Evolutionary conservation across 1,284 basidiomycete species (phyloP).

Genomic region (Salmacisia buchloeana): DNA sequence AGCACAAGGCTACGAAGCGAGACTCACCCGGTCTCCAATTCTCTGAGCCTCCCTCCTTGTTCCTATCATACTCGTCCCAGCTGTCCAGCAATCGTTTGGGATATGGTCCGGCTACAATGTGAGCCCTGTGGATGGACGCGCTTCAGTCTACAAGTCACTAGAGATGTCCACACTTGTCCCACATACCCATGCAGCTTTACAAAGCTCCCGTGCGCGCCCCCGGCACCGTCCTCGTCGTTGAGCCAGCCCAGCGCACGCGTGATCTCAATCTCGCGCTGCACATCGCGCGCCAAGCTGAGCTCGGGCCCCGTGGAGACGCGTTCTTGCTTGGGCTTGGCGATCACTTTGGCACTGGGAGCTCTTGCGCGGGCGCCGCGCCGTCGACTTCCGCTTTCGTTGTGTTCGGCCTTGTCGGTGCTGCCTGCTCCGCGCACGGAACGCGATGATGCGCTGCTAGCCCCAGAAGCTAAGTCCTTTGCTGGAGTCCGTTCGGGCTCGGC

Average conservation of each 20-base stretch:
- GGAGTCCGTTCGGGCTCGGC: neutral
- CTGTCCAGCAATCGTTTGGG: constrained; percentile 68
- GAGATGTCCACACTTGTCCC: constrained; percentile 30
- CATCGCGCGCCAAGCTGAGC: constrained; percentile 54
- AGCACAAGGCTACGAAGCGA: neutral
- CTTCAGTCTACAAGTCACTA: constrained; percentile 17
- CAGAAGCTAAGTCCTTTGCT: too few relatives aligned
- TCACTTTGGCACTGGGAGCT: neutral
- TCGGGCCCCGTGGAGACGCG: constrained; percentile 16
- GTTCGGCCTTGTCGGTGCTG: neutral
- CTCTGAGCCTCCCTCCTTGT: constrained; percentile 65
- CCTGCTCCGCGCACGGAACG: neutral
- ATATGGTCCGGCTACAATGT: constrained; percentile 78
- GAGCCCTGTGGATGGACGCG: constrained; percentile 55
- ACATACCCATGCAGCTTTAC: constrained; percentile 68
- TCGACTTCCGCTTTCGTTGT: neutral
- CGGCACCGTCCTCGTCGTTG: constrained; percentile 51
- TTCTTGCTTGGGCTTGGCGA: constrained; percentile 12
- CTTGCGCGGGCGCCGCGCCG: neutral
- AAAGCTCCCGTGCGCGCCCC: constrained; percentile 57
- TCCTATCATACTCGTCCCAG: constrained; percentile 74
- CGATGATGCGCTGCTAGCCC: too few relatives aligned
- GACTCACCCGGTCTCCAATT: constrained; percentile 74
- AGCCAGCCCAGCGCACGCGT: constrained; percentile 70
- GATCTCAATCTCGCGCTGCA: constrained; percentile 79